Conservation (phyloP, 805 yeast genomes). For the Blastobotrys attinorum region DNA sequence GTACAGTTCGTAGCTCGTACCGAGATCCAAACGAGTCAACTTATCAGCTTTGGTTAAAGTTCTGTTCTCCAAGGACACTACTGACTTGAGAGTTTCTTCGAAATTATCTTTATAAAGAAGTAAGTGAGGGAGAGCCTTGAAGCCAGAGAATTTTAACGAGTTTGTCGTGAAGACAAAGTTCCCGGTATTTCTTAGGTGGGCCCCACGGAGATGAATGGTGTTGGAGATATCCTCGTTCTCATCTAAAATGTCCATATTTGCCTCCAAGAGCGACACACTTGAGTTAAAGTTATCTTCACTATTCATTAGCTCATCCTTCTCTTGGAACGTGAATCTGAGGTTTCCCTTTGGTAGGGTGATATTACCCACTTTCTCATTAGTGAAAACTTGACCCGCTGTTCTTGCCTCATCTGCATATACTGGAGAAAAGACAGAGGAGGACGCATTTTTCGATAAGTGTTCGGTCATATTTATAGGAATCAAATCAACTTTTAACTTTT, state of each 20-base stretch:
- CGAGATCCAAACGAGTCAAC: conserved; percentile 35
- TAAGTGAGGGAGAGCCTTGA: conserved; percentile 31
- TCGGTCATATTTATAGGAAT: conserved; percentile 14
- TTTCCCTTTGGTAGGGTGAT: conserved; percentile 10
- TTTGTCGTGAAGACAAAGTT: conserved; percentile 23
- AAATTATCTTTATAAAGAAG: conserved; percentile 57
- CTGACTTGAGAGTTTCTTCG: conserved; percentile 51
- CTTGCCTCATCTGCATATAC: not conserved
- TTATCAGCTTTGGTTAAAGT: conserved; percentile 6
- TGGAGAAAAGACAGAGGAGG: not conserved
- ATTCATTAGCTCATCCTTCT: not conserved
- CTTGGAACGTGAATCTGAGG: conserved; percentile 9
- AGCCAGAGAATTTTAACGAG: conserved; percentile 28
- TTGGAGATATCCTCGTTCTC: conserved; percentile 17
- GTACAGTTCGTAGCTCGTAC: conserved; percentile 52
- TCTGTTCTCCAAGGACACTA: conserved; percentile 22
- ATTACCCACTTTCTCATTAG: conserved; percentile 9
- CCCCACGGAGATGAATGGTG: conserved; percentile 25
- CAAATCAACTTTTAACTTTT: conserved; percentile 41
- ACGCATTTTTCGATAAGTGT: not conserved
- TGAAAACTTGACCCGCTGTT: not conserved
- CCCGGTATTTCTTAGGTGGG: conserved; percentile 30
- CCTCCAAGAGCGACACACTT: conserved; percentile 10
- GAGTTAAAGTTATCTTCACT: too few relatives aligned
- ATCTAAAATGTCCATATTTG: conserved; percentile 14